Conservation (phyloP, 495 filamentous ascomycete genomes). For the Penicillium parvum region DNA sequence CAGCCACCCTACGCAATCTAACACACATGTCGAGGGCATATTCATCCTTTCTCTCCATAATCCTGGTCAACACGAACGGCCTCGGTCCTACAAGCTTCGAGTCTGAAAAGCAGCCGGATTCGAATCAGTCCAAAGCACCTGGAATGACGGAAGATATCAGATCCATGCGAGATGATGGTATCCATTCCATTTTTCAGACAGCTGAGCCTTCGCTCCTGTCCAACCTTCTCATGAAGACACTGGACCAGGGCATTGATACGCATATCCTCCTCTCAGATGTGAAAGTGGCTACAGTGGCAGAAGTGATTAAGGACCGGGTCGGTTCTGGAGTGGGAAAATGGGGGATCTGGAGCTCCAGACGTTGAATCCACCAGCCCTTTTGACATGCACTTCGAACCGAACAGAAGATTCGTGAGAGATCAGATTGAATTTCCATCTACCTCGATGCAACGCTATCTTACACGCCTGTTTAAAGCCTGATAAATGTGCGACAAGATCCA, state of each 20-base stretch:
- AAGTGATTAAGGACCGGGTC: constrained; percentile 42
- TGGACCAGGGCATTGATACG: constrained; percentile 41
- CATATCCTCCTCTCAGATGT: constrained; percentile 38
- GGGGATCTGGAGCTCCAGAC: constrained; percentile 28
- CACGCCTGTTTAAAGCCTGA: constrained; percentile 7
- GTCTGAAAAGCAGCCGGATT: not conserved
- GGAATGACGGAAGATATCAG: constrained; percentile 9
- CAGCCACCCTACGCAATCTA: constrained; percentile 30
- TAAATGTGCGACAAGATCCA: constrained; percentile 7
- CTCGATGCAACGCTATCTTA: constrained; percentile 19
- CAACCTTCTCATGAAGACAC: constrained; percentile 35
- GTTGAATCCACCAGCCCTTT: too few relatives aligned
- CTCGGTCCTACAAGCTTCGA: constrained; percentile 23
- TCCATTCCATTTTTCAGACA: constrained; percentile 34
- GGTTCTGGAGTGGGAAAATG: constrained; percentile 37
- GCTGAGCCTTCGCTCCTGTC: constrained; percentile 17
- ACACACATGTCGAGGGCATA: constrained; percentile 31
- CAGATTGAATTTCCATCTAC: constrained; percentile 2
- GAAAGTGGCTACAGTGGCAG: constrained; percentile 24
- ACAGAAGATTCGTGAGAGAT: not conserved
- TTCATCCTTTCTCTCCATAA: constrained; percentile 26
- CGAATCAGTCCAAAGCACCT: not conserved
- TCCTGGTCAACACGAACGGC: constrained; percentile 39
- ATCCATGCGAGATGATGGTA: constrained; percentile 17
- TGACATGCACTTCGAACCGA: not conserved